These are phyloP conservation scores for Cicer cuneatum DNA, from an alignment of 306 rosid genomes.

Conservation along the genomic window DNA sequence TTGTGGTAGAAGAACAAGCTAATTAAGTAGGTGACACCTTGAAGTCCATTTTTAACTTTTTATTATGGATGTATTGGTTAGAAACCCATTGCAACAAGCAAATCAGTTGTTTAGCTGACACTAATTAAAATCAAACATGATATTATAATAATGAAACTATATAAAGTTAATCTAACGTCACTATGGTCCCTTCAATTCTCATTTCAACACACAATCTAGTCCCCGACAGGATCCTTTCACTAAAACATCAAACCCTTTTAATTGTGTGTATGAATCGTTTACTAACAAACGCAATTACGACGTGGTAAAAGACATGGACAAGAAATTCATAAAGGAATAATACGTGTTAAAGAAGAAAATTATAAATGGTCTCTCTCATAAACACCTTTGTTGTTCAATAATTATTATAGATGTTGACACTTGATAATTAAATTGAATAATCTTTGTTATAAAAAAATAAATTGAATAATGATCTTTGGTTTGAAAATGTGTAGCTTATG, in stretches of 20 bases:
- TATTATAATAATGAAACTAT: conserved; percentile 42
- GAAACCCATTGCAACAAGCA: conserved; percentile 65
- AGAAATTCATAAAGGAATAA: conserved; percentile 37
- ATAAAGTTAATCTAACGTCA: conserved; percentile 55
- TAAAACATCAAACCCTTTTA: conserved; percentile 40
- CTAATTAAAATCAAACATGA: conserved; percentile 41
- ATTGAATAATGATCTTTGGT: conserved; percentile 46
- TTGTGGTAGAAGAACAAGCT: conserved; percentile 30
- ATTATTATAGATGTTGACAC: conserved; percentile 48
- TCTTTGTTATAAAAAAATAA: conserved; percentile 35
- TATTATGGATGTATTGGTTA: conserved; percentile 58
- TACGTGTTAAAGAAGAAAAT: conserved; percentile 38
- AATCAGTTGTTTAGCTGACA: conserved; percentile 70
- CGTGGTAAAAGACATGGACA: conserved; percentile 20
- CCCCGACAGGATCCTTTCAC: conserved; percentile 55
- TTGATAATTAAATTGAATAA: conserved; percentile 43
- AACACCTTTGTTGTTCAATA: conserved; percentile 42
- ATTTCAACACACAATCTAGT: conserved; percentile 37
- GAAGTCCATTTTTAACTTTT: conserved; percentile 48
- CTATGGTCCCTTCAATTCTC: conserved; percentile 38
- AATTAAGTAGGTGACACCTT: conserved; percentile 45
- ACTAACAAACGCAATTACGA: conserved; percentile 50
- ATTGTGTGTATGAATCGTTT: conserved; percentile 52
- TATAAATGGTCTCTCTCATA: conserved; percentile 37
- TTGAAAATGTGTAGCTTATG: conserved; percentile 51